phyloP scores from a whole-genome alignment of 2,329 filamentous ascomycete genomes.

The Dothistroma pini region DNA sequence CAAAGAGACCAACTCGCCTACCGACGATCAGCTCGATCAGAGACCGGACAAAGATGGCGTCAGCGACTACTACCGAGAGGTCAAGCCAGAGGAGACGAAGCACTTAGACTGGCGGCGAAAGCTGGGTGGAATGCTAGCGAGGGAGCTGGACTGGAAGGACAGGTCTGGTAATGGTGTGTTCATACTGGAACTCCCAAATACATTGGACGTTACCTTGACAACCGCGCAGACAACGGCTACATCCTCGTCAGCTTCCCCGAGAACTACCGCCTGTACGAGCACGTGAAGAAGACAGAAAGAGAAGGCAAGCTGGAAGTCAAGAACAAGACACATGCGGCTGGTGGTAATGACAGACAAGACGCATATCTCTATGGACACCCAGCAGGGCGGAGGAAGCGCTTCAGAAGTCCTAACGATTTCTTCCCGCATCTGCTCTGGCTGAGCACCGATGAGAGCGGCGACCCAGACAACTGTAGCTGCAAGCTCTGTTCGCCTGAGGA shows the following conservation, averaged over 20 bases:
- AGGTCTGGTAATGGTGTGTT: slow-evolving; percentile 20
- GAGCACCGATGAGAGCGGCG: slow-evolving; percentile 49
- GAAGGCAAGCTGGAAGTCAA: slow-evolving; percentile 44
- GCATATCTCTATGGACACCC: slow-evolving; percentile 61
- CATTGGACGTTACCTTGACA: slow-evolving; percentile 5
- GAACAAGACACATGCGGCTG: slow-evolving; percentile 48
- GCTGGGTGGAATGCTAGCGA: slow-evolving; percentile 56
- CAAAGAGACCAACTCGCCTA: slow-evolving; percentile 52
- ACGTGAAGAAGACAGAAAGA: slow-evolving; percentile 50
- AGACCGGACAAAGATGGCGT: slow-evolving; percentile 52
- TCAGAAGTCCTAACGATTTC: slow-evolving; percentile 57
- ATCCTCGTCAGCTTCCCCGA: slow-evolving; percentile 54
- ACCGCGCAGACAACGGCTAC: slow-evolving; percentile 39
- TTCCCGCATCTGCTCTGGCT: slow-evolving; percentile 59
- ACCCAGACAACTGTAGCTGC: slow-evolving; percentile 55
- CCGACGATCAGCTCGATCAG: slow-evolving; percentile 50
- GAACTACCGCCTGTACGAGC: slow-evolving; percentile 56
- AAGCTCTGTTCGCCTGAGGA: slow-evolving; percentile 56
- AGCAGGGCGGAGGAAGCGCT: slow-evolving; percentile 54
- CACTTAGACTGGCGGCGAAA: slow-evolving; percentile 57
- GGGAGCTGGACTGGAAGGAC: slow-evolving; percentile 41
- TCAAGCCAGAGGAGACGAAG: slow-evolving; percentile 50
- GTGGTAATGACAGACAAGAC: slow-evolving; percentile 54
- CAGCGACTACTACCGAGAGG: slow-evolving; percentile 53
- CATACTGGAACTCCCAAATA: slow-evolving; percentile 3